Base-by-base conservation (phyloP, 1,284 basidiomycete species). In the Rhizopogon parksii region DNA sequence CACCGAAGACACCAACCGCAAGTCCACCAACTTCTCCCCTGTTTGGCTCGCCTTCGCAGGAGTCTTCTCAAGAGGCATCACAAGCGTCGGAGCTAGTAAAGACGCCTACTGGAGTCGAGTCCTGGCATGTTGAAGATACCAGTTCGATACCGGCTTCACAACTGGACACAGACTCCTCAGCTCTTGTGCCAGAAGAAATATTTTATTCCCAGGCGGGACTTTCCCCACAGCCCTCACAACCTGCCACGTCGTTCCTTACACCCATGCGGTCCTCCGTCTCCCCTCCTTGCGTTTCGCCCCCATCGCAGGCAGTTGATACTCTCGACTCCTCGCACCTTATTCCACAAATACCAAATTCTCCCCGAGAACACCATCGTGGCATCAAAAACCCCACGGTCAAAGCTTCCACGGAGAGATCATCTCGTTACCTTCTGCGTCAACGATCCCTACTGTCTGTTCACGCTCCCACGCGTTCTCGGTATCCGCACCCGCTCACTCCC, bases 101-200 rank as follows among this genome's bases (percentile, higher is more conserved):
- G 47, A 79, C 80, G 1, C 79, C 82, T 2, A 69, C 76, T 21
- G 80, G 78, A 12, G 82, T 82, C 0, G 63, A 76, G n/a, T 71
- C 75, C 47, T 76, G 73, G 69, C 65, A 64, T 34, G 58, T 65
- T 30, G 57, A 62, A 14, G 62, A 69, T 55, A 65, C 62, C 17
- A 68, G 64, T 52, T 60, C 63, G 39, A 54, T 70, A 3, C 64
- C 74, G 14, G 52, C 63, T n/a, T 72, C 72, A 8, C 71, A 73
- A 56, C 59, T 71, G 27, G 70, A 76, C 47, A 57, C 64, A 12
- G 58, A 57, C 8, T 67, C 68, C 24, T 73, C 70, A 47, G 53
- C 48, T 24, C 45, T 55, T 49, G 21, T 55, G 4, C 49, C 60
- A 25, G 67, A 66, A 47, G 56, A 68, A 8, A 51, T 70, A 17